Percentiles rank a stretch among this genome's conserved stretches.
Evolutionary conservation across 257 asterid genomes (phyloP).

Genomic region (Solanum corneliomulleri): DNA sequence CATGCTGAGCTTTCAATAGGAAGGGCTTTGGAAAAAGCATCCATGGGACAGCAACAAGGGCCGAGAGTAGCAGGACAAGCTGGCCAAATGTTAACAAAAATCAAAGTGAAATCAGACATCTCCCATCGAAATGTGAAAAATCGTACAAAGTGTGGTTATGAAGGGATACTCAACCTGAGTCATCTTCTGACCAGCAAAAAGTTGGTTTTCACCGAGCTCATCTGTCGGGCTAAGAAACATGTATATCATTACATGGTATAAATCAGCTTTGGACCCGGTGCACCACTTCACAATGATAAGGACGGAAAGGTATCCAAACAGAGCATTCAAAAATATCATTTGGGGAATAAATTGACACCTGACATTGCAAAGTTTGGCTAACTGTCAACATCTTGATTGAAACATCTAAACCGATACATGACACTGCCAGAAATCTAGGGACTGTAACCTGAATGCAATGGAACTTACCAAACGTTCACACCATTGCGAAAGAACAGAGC

Average conservation of each 20-base stretch:
- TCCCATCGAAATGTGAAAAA: neutral
- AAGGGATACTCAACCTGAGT: constrained; percentile 45
- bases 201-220: constrained; percentile 91
- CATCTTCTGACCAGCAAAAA: constrained; percentile 82
- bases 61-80: constrained; percentile 61
- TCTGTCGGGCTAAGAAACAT: constrained; percentile 96
- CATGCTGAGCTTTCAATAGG: constrained; percentile 65
- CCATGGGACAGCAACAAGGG: constrained; percentile 93
- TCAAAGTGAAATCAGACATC: neutral
- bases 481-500: constrained; percentile 68
- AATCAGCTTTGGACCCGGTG: constrained; percentile 94
- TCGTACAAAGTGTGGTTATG: neutral
- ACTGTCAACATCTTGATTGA: neutral
- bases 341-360: constrained; percentile 97
- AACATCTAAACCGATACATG: neutral
- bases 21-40: constrained; percentile 98
- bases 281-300: constrained; percentile 89
- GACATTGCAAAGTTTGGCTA: constrained; percentile 19
- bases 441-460: neutral
- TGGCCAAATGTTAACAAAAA: constrained; percentile 22
- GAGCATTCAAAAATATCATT: constrained; percentile 77
- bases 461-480: constrained; percentile 65
- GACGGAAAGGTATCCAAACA: constrained; percentile 85
- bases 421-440: neutral
- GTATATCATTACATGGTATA: constrained; percentile 97